These are phyloP conservation scores for Nicotiana otophora DNA, from an alignment of 257 asterid genomes.

Conservation along the genomic window DNA sequence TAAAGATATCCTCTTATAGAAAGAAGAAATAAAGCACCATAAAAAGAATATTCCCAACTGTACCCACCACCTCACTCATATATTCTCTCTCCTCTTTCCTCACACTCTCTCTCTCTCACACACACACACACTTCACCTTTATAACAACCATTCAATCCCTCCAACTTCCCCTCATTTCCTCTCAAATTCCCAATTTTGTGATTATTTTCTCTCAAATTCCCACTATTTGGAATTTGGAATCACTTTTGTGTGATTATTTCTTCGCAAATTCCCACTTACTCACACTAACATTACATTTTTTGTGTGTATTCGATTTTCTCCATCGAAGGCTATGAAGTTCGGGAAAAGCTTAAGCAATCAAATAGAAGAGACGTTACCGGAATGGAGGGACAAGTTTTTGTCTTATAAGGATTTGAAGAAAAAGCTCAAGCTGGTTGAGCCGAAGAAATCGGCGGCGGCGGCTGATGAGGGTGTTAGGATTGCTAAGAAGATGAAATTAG, in stretches of 20 bases:
- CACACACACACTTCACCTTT: background rate
- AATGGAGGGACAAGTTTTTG: constrained; percentile 90
- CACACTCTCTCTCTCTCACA: background rate
- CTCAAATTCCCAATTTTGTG: too few species aligned
- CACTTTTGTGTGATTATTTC: background rate
- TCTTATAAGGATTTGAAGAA: constrained; percentile 90
- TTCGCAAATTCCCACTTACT: background rate
- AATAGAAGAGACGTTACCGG: constrained; percentile 90
- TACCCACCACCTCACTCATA: constrained; percentile 35
- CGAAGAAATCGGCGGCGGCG: constrained; percentile 23
- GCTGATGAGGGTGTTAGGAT: constrained; percentile 21
- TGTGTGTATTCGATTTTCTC: background rate
- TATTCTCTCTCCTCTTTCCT: constrained; percentile 21
- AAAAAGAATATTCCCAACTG: constrained; percentile 66
- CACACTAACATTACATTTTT: background rate
- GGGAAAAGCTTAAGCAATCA: constrained; percentile 87
- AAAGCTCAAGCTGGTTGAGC: constrained; percentile 62
- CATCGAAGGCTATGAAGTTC: constrained; percentile 48
- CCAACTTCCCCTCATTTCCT: constrained; percentile 9
- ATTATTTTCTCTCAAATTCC: too few species aligned
- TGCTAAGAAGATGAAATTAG: constrained; percentile 47
- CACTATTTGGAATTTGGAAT: too few species aligned
- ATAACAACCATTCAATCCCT: background rate
- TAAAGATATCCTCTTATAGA: constrained; percentile 47
- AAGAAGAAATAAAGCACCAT: background rate